Base-by-base conservation (phyloP, 768 basidiomycete genomes). In the Kwoniella heveanensis region DNA sequence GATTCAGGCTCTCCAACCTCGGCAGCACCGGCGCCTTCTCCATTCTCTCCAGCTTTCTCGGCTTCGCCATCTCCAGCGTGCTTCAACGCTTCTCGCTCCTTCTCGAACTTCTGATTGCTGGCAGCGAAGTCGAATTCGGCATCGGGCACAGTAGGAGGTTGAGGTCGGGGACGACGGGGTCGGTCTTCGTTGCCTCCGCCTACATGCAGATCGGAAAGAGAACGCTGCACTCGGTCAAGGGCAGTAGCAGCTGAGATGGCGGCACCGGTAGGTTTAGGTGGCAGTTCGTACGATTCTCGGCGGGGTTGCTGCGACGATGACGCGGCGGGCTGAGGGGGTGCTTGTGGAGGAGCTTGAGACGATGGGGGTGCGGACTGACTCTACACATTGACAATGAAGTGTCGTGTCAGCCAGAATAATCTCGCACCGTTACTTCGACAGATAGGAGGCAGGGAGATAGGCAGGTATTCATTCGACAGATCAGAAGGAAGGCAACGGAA, bases 401-500 rank as follows among this genome's bases (percentile, higher is more conserved):
- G n/a, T 13, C 57, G 3, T 50, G 37, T 75, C 58, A 70, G 64
- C 59, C 27, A 22, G 22, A 13, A 9, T 48, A 1, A 30, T 25
- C 24, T 2, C 22, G 17, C 5, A 15, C 22, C 4, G 8, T 24
- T 49, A 2, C 10, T 4, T 5, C 27, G 47, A 29, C 1, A 22
- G 12, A 39, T 51, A 47, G 29, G 54, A 17, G 58, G 56, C 26
- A n/a, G 50, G 26, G 50, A 37, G 48, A 57, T 15, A 64, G 53
- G 29, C n/a, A 25, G 50, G 19, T 9, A 54, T 26, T 24, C 10
- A 44, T 44, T 44, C 17, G 39, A 19, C 32, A 32, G 62, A 55
- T 77, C 76, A 77, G 76, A 77, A 77, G 76, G 76, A 77, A 77
- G 76, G 76, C 76, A 77, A 77, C 76, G 76, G 76, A 77, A 65